These are phyloP conservation scores for Sclerotinia sclerotiorum DNA, from an alignment of 2,329 filamentous ascomycete genomes.

Conservation along the genomic window DNA sequence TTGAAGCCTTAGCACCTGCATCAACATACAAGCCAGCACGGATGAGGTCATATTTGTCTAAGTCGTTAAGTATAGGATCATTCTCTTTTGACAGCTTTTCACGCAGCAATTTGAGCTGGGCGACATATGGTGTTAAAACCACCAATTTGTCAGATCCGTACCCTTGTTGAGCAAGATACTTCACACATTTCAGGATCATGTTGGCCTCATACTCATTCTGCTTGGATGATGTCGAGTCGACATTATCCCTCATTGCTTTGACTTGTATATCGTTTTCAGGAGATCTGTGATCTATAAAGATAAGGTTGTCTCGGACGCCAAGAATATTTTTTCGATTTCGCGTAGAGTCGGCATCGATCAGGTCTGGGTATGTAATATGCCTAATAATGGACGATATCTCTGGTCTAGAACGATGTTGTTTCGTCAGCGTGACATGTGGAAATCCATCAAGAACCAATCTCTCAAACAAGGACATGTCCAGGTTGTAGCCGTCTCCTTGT, in stretches of 20 bases:
- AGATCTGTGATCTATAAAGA: conserved; percentile 65
- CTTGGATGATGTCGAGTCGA: conserved; percentile 51
- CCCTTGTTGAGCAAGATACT: conserved; percentile 69
- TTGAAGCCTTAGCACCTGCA: conserved; percentile 52
- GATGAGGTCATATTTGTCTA: conserved; percentile 64
- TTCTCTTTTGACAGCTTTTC: conserved; percentile 55
- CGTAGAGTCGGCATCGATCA: conserved; percentile 57
- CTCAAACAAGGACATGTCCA: conserved; percentile 70
- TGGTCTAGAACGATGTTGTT: conserved; percentile 68
- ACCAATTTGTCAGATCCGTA: conserved; percentile 66
- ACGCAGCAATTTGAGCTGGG: conserved; percentile 60
- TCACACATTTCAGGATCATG: conserved; percentile 64
- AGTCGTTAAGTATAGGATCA: conserved; percentile 66
- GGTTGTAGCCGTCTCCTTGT: conserved; percentile 62
- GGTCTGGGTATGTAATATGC: conserved; percentile 59
- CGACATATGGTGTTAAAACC: conserved; percentile 70
- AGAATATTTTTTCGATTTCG: conserved; percentile 47
- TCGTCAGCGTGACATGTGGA: conserved; percentile 53
- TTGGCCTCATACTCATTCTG: conserved; percentile 64
- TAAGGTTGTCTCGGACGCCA: conserved; percentile 59
- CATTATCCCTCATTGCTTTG: conserved; percentile 51
- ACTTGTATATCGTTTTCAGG: conserved; percentile 51
- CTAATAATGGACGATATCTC: conserved; percentile 63
- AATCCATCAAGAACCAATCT: conserved; percentile 58
- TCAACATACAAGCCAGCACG: conserved; percentile 57